These are phyloP conservation scores for Odonthalia washingtoniensis DNA, from an alignment of 31 red algal genomes.

Conservation along the genomic window DNA sequence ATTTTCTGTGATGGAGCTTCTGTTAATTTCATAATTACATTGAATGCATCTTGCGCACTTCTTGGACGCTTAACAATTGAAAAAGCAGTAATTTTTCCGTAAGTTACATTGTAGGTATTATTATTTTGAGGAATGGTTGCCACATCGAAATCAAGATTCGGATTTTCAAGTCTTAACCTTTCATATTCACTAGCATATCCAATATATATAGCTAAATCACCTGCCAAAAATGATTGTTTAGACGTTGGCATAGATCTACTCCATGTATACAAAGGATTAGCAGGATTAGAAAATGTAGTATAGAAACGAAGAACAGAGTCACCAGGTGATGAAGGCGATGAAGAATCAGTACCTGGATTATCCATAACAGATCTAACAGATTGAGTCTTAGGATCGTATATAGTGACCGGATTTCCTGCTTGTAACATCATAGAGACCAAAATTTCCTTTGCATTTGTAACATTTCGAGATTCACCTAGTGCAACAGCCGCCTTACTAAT, in stretches of 20 bases:
- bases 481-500: not conserved
- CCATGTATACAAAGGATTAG: constrained; percentile 12
- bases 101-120: not conserved
- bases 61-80: not conserved
- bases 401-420: not conserved
- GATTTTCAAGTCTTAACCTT: constrained; percentile 14
- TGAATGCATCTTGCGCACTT: not conserved
- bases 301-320: constrained; percentile 8
- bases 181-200: not conserved
- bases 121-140: not conserved
- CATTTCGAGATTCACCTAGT: not conserved
- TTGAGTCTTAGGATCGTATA: too few relatives aligned
- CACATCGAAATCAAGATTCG: constrained; percentile 5
- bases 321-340: too few relatives aligned
- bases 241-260: constrained; percentile 10
- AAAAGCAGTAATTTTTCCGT: constrained; percentile 10
- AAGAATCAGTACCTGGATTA: too few relatives aligned
- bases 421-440: constrained; percentile 3
- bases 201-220: constrained; percentile 15
- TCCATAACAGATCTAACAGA: too few relatives aligned
- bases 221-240: constrained; percentile 21
- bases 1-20: not conserved
- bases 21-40: not conserved
- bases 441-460: constrained; percentile 1
- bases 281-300: constrained; percentile 17